Percentiles rank a stretch among this genome's conserved stretches.
These are phyloP conservation scores for Aspergillus proliferans DNA, from an alignment of 2,329 filamentous ascomycete species.

Conservation along the genomic window DNA sequence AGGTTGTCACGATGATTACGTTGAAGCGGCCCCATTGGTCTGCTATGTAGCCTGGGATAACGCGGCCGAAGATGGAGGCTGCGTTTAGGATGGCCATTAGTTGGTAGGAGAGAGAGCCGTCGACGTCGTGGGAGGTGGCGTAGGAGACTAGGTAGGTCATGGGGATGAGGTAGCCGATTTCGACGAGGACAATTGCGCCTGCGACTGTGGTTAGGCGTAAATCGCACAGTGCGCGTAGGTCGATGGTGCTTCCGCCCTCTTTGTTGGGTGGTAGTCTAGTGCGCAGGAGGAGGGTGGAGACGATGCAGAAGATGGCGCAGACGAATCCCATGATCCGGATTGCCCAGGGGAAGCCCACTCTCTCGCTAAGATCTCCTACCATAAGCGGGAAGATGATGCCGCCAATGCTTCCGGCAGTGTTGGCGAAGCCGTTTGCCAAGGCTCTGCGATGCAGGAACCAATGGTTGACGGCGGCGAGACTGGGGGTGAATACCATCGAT, in stretches of 20 bases:
- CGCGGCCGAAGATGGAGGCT: conserved; percentile 24
- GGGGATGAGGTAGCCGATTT: conserved; percentile 32
- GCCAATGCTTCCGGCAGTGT: conserved; percentile 14
- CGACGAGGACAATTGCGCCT: conserved; percentile 27
- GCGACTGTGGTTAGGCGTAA: conserved; percentile 20
- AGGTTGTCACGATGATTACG: conserved; percentile 17
- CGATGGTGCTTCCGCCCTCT: conserved; percentile 10
- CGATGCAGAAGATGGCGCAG: background rate
- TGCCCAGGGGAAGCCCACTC: conserved; percentile 13
- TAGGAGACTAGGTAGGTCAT: conserved; percentile 31
- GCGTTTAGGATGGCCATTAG: conserved; percentile 28
- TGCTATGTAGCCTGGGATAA: conserved; percentile 26
- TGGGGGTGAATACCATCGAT: conserved; percentile 17
- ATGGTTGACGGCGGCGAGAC: conserved; percentile 16
- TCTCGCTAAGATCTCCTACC: conserved; percentile 4
- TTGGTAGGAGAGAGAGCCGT: conserved; percentile 20
- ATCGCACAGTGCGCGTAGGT: conserved; percentile 19
- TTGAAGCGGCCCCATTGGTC: conserved; percentile 31
- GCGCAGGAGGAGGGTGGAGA: background rate
- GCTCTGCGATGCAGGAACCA: conserved; percentile 20
- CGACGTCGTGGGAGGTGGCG: conserved; percentile 19
- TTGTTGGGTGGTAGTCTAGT: conserved; percentile 12
- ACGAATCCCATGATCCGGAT: conserved; percentile 7
- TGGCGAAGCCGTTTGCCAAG: conserved; percentile 17
- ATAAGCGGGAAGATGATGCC: conserved; percentile 19